Percentiles rank a stretch among this genome's conserved stretches.
Evolutionary conservation across 2,329 filamentous ascomycete genomes (phyloP).

Genomic region (Penicillium sp.): DNA sequence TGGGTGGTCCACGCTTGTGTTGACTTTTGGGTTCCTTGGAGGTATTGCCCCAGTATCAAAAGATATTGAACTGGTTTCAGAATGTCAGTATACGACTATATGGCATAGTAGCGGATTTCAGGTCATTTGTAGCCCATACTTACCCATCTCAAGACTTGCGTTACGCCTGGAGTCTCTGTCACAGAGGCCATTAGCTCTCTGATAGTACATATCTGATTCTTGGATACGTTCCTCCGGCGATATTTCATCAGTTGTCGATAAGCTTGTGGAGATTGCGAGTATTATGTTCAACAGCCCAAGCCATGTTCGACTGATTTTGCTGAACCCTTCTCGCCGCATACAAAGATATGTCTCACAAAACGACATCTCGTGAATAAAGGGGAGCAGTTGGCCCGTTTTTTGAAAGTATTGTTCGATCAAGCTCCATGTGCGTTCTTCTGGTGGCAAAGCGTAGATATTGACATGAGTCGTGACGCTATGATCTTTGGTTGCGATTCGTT

Average conservation of each 20-base stretch:
- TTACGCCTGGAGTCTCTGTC: conserved; percentile 15
- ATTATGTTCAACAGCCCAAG: conserved; percentile 32
- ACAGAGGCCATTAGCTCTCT: conserved; percentile 22
- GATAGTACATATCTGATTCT: conserved; percentile 22
- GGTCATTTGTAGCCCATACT: neutral
- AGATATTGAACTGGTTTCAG: conserved; percentile 53
- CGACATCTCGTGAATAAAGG: conserved; percentile 27
- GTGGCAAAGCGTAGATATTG: conserved; percentile 20
- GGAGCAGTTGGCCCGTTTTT: conserved; percentile 30
- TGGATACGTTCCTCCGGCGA: conserved; percentile 12
- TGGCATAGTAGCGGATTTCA: too few species aligned
- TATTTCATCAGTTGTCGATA: conserved; percentile 9
- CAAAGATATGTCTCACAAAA: conserved; percentile 28
- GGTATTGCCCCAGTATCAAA: conserved; percentile 51
- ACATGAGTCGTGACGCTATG: conserved; percentile 1
- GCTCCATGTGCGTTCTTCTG: conserved; percentile 12
- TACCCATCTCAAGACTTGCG: conserved; percentile 24
- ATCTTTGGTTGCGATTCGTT: conserved; percentile 2
- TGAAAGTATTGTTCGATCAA: conserved; percentile 24
- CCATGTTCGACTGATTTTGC: conserved; percentile 29
- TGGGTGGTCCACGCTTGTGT: conserved; percentile 55
- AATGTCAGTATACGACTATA: too few species aligned
- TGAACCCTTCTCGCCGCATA: conserved; percentile 21
- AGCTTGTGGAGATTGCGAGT: conserved; percentile 28
- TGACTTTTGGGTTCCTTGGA: conserved; percentile 55